phyloP scores from a whole-genome alignment of 495 filamentous ascomycete genomes.

The Podospora pseudocomata region DNA sequence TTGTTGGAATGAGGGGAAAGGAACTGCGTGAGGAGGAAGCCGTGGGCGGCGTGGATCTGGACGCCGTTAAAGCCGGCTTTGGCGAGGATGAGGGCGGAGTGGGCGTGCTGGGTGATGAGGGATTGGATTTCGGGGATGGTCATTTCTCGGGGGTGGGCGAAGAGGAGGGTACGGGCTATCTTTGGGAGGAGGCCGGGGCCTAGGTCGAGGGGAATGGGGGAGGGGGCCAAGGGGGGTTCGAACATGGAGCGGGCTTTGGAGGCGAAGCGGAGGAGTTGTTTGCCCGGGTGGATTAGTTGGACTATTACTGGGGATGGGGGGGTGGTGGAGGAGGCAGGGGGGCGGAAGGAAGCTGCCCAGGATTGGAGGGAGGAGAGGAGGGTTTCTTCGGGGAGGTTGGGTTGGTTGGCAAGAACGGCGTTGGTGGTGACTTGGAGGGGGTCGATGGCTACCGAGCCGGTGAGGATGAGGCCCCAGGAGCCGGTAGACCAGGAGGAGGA shows the following conservation, averaged over 20 bases:
- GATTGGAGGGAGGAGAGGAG: slow-evolving; percentile 42
- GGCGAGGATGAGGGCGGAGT: slow-evolving; percentile 57
- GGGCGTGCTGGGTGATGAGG: slow-evolving; percentile 52
- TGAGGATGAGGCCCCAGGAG: slow-evolving; percentile 44
- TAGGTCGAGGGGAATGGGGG: slow-evolving; percentile 40
- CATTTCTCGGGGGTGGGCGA: slow-evolving; percentile 54
- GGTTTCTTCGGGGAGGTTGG: slow-evolving; percentile 27
- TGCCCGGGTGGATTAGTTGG: slow-evolving; percentile 57
- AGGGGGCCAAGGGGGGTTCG: slow-evolving; percentile 47
- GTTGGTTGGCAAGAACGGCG: slow-evolving; percentile 39
- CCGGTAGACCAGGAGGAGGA: slow-evolving; percentile 58
- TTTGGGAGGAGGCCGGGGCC: slow-evolving; percentile 44
- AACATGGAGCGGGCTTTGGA: slow-evolving; percentile 45
- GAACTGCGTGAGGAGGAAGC: slow-evolving; percentile 73
- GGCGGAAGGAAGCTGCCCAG: slow-evolving; percentile 41
- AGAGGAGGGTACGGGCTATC: slow-evolving; percentile 54
- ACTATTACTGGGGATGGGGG: slow-evolving; percentile 42
- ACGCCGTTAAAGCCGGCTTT: slow-evolving; percentile 74
- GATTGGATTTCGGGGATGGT: slow-evolving; percentile 52
- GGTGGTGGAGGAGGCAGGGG: background rate
- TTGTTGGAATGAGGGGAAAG: slow-evolving; percentile 56
- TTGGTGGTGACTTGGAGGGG: slow-evolving; percentile 46
- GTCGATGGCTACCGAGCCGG: slow-evolving; percentile 49
- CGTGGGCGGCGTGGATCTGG: slow-evolving; percentile 70
- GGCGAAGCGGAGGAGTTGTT: slow-evolving; percentile 48